Base-by-base conservation (phyloP, 331 rosid genomes). In the Malus hybrid region DNA sequence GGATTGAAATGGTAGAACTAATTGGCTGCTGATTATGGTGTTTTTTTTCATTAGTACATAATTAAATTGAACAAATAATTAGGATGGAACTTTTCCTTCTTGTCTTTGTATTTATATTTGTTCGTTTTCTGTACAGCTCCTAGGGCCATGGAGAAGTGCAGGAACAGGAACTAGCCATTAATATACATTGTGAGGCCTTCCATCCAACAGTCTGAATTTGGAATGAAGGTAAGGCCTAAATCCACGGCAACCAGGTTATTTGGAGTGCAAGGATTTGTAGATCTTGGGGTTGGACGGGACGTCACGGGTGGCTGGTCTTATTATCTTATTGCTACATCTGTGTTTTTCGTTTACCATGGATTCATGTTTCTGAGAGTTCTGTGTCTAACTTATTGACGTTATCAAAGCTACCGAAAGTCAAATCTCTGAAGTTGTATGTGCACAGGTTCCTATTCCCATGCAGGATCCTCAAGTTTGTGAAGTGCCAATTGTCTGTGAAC, bases 111-210 rank as follows among this genome's bases (percentile, higher is more conserved):
- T 42, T 11, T 11, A 66, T n/a, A 61, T 54, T 24, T 27, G 71
- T 55, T 46, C 71, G 29, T 55, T 52, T 71, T 66, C 36, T 80
- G 54, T 67, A 79, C 93, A 91, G 97, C 97, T 76, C 97, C 98
- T 71, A 88, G 92, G 84, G 91, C 91, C 57, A 83, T 86, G 82
- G 96, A 87, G 74, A 89, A 90, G 86, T 77, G 90, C 82, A 83
- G 81, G 80, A 88, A 83, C 85, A 85, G 88, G 79, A 91, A 76
- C 87, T 85, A 87, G 83, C 81, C 61, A 19, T 56, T 66, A 33
- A 36, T 54, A 63, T 54, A 24, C 52, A 57, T 16, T 56, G 56
- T 62, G 64, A 62, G 44, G 46, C 84, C 76, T 74, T 82, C 83
- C 88, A 52, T 83, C 82, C 69, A 74, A 73, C 77, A 65, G 31